Evolutionary conservation across 352 stramenopile species (phyloP).

Genomic region (Globisporangium paddicum): DNA sequence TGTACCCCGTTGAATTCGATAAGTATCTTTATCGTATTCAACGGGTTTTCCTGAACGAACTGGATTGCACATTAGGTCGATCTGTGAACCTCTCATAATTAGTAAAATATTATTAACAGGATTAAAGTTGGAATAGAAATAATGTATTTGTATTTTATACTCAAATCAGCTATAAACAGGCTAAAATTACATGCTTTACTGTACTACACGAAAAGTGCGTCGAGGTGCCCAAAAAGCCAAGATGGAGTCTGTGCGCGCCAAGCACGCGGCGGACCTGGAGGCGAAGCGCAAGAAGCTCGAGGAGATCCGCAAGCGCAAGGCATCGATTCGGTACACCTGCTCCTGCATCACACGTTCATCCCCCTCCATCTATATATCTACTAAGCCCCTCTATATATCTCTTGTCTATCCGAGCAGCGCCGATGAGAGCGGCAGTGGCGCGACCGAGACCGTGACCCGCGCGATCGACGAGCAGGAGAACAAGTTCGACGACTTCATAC

Average conservation of each 20-base stretch:
- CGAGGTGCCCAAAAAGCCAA: neutral
- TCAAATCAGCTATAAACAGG: neutral
- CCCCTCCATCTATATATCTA: neutral
- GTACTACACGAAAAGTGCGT: constrained; percentile 2
- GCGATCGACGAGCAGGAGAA: constrained; percentile 67
- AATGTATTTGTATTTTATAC: neutral
- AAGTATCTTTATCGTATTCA: constrained; percentile 8
- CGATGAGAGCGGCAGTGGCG: constrained; percentile 27
- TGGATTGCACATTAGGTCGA: constrained; percentile 1
- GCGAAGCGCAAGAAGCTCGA: constrained; percentile 89
- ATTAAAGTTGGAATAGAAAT: neutral
- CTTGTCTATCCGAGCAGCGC: constrained; percentile 17
- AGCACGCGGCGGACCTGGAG: constrained; percentile 83
- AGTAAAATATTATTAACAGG: neutral
- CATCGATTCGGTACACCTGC: constrained; percentile 45
- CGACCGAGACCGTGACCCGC: constrained; percentile 42
- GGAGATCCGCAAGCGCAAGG: constrained; percentile 85
- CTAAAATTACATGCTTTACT: neutral
- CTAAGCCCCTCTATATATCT: neutral
- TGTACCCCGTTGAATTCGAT: neutral
- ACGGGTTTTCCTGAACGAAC: neutral
- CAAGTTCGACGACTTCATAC: constrained; percentile 84
- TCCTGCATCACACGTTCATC: neutral
- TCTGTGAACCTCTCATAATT: neutral
- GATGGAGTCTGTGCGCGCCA: constrained; percentile 74